Evolutionary conservation across 2,329 filamentous ascomycete genomes (phyloP), one percentile per base, ranked within the genome.

Genomic region (Botrytis squamosa): DNA sequence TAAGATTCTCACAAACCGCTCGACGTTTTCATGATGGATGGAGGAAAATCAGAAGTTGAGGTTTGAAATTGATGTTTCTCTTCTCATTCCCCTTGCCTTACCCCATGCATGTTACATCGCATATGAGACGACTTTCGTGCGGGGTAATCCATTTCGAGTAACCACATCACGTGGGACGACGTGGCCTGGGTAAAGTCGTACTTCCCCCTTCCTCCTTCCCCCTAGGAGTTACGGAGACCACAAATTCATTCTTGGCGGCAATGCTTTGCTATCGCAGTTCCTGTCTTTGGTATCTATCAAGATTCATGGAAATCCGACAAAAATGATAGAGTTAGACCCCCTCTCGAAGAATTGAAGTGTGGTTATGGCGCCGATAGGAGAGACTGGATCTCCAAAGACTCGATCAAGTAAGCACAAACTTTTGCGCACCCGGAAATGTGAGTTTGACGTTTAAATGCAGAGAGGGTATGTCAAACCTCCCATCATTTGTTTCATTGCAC

Each of bases 101-200:
- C 29, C 22, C 33, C 46, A 66, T 66, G 63, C 46, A 29, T 22
- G 33, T 68, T 36, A 36, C 44, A 68, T 68, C 9, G 65, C 65
- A 68, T 55, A 57, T 68, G 65, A 57, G 65, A 68, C 36, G 65
- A 57, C 64, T 68, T 57, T 57, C 36, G 65, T 68, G 65, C 65
- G 65, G 65, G 65, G 65, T 68, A 68, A 57, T 68, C 65, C 65
- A 68, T 57, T 68, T 68, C 18, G 49, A 68, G 65, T 68, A 68
- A 68, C 36, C 25, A 68, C 25, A 42, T 68, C 65, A 68, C 65
- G 65, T 68, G 65, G 36, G 25, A 22, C 49, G 49, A 57, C 49
- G 49, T 68, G 46, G 46, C 36, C 36, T 40, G 36, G 16, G 6
- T 55, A 49, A 40, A 49, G 33, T 67, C 22, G 25, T 55, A 40